Evolutionary conservation across 2,329 filamentous ascomycete species (phyloP).

Genomic region (Aspergillus piperis): DNA sequence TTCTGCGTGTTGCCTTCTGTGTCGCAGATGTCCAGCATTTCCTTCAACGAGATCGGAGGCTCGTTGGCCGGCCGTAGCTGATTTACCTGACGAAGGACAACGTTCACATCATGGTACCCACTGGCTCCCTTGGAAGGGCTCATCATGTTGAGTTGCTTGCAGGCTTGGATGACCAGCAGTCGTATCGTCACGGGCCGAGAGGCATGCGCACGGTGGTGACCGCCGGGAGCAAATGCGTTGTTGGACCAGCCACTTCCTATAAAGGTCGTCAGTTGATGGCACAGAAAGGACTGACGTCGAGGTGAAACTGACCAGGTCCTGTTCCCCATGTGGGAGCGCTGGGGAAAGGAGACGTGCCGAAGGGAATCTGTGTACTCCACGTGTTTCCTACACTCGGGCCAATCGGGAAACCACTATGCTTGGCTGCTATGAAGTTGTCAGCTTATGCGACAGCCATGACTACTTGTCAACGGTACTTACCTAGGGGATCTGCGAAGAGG

Average conservation of each 20-base stretch:
- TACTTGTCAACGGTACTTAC: constrained; percentile 11
- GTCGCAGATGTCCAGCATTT: constrained; percentile 82
- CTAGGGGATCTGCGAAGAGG: constrained; percentile 47
- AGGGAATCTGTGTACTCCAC: constrained; percentile 41
- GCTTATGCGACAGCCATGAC: neutral
- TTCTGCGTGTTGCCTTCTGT: constrained; percentile 85
- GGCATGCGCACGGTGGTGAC: constrained; percentile 53
- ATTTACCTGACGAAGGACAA: constrained; percentile 65
- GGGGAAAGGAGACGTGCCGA: constrained; percentile 42
- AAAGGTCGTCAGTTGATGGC: constrained; percentile 20
- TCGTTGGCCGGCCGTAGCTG: constrained; percentile 63
- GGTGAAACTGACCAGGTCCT: constrained; percentile 31
- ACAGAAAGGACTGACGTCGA: neutral
- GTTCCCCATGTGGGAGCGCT: constrained; percentile 41
- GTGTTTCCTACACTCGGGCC: constrained; percentile 33
- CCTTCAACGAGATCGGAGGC: constrained; percentile 58
- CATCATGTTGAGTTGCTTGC: constrained; percentile 61
- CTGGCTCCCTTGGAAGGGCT: constrained; percentile 49
- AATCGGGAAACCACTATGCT: constrained; percentile 36
- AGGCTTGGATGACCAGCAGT: constrained; percentile 74
- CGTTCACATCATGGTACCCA: constrained; percentile 69
- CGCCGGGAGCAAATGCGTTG: constrained; percentile 53
- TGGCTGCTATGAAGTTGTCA: constrained; percentile 32
- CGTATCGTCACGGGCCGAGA: constrained; percentile 70
- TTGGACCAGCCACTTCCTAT: constrained; percentile 50